Evolutionary conservation across 2,329 filamentous ascomycete species (phyloP).

Genomic region (Mycocentrospora acerina): DNA sequence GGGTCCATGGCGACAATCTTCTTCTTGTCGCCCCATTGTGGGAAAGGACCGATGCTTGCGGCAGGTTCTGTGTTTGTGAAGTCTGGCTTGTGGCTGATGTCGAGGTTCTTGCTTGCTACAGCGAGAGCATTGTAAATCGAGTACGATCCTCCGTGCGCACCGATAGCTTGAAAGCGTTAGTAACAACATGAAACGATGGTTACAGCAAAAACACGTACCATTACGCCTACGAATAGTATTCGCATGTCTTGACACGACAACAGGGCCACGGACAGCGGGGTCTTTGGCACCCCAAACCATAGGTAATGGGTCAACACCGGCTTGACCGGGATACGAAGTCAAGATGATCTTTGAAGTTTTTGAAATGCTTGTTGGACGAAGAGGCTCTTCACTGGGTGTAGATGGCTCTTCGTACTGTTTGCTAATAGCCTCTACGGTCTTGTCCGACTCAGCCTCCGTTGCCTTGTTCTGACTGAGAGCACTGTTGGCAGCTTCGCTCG

Average conservation of each 20-base stretch:
- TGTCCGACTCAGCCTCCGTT: constrained; percentile 35
- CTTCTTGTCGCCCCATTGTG: constrained; percentile 83
- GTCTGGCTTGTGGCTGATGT: constrained; percentile 75
- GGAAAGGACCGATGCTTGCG: constrained; percentile 83
- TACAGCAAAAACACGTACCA: constrained; percentile 52
- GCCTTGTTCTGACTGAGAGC: constrained; percentile 26
- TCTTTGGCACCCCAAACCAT: constrained; percentile 86
- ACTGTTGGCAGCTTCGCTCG: constrained; percentile 23
- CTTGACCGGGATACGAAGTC: constrained; percentile 89
- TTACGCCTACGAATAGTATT: constrained; percentile 80
- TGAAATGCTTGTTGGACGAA: constrained; percentile 46
- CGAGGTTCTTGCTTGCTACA: constrained; percentile 85
- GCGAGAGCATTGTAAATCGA: constrained; percentile 94
- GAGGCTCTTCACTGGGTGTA: constrained; percentile 32
- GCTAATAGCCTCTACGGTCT: constrained; percentile 42
- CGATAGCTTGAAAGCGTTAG: constrained; percentile 54
- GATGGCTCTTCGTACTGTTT: constrained; percentile 43
- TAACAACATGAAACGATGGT: background rate
- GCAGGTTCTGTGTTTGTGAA: constrained; percentile 89
- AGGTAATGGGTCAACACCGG: constrained; percentile 86
- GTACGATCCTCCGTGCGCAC: constrained; percentile 85
- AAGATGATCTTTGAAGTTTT: constrained; percentile 65
- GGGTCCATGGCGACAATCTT: constrained; percentile 99
- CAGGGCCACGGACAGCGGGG: constrained; percentile 74
- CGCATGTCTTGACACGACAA: constrained; percentile 77